These are phyloP conservation scores for Rhexocercosporidium sp. DNA, from an alignment of 2,329 filamentous ascomycete genomes.

Conservation along the genomic window DNA sequence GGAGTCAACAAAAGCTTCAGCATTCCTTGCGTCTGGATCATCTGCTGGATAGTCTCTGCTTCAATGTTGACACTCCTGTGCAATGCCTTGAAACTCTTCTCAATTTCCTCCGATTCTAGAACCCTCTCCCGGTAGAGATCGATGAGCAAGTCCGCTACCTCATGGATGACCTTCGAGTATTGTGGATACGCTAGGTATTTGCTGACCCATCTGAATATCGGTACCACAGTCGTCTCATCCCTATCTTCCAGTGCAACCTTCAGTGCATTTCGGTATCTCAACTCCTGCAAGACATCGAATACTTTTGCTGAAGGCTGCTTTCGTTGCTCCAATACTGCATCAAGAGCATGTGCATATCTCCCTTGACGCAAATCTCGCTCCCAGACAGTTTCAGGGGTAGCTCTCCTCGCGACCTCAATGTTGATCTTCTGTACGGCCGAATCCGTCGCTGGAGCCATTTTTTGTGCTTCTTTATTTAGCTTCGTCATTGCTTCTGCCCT, in stretches of 20 bases:
- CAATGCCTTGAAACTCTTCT: slow-evolving; percentile 70
- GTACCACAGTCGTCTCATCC: slow-evolving; percentile 80
- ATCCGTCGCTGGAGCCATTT: slow-evolving; percentile 71
- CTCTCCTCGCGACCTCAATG: slow-evolving; percentile 67
- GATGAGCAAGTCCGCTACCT: slow-evolving; percentile 80
- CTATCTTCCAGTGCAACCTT: slow-evolving; percentile 79
- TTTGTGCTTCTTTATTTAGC: slow-evolving; percentile 72
- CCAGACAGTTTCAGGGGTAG: slow-evolving; percentile 75
- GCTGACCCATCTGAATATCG: slow-evolving; percentile 82
- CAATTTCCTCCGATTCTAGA: slow-evolving; percentile 74
- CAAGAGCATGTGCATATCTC: slow-evolving; percentile 77
- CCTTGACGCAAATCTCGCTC: slow-evolving; percentile 81
- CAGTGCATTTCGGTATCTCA: slow-evolving; percentile 87
- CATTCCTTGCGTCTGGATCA: slow-evolving; percentile 85
- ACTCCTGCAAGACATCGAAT: slow-evolving; percentile 79
- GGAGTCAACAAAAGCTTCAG: slow-evolving; percentile 74
- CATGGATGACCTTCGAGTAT: slow-evolving; percentile 80
- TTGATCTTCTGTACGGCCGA: slow-evolving; percentile 84
- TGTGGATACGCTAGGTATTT: slow-evolving; percentile 82
- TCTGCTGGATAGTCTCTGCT: slow-evolving; percentile 83
- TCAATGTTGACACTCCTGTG: slow-evolving; percentile 74
- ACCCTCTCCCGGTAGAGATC: slow-evolving; percentile 87
- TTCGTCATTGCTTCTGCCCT: slow-evolving; percentile 63
- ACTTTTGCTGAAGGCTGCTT: slow-evolving; percentile 63
- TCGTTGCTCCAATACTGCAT: slow-evolving; percentile 69